phyloP scores from a whole-genome alignment of 345 rosid species.

The Euphorbia tirucalli region DNA sequence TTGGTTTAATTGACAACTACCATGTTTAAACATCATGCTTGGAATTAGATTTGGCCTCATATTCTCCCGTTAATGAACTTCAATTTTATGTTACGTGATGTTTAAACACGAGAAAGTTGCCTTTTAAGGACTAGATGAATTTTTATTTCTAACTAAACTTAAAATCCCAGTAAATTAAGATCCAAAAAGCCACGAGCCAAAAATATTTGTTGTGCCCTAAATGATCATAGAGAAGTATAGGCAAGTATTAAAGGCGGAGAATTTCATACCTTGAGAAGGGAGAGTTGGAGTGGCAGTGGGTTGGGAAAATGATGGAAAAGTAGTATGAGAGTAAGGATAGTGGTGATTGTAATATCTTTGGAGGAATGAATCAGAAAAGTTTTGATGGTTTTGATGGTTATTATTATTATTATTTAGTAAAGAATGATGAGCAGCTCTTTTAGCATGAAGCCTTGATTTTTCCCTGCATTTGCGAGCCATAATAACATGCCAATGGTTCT shows the following conservation, averaged over 20 bases:
- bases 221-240: no score
- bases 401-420: not conserved
- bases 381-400: not conserved
- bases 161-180: no score
- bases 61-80: no score
- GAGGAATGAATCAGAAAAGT: not conserved
- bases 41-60: not conserved
- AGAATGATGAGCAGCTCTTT: constrained; percentile 1
- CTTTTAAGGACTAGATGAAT: no score
- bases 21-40: not conserved
- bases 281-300: not conserved
- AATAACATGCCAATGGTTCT: constrained; percentile 97
- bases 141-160: no score
- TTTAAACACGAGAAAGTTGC: no score
- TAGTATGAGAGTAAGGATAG: not conserved
- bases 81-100: no score
- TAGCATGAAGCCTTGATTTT: constrained; percentile 24
- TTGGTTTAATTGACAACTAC: no score
- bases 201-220: no score
- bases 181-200: no score
- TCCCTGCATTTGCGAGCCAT: constrained; percentile 74
- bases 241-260: no score
- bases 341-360: not conserved
- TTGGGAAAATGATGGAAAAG: not conserved
- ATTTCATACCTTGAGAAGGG: constrained; percentile 14